Percentiles rank a stretch among this genome's conserved stretches.
Evolutionary conservation across 352 stramenopile genomes (phyloP).

Genomic region (Phytophthora brassicae): DNA sequence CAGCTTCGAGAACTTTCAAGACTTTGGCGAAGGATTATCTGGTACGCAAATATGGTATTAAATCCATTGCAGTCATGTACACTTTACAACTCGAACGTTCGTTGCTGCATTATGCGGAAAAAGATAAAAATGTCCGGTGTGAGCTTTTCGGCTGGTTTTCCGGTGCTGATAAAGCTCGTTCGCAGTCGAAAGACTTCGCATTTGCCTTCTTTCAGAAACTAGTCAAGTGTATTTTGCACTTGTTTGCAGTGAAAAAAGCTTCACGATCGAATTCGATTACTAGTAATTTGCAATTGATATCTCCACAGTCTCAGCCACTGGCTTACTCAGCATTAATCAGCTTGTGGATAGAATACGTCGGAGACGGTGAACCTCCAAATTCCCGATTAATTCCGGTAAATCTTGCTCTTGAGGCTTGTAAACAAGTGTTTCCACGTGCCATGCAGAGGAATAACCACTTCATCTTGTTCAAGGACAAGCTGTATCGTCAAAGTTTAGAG

Average conservation of each 20-base stretch:
- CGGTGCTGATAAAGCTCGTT: slow-evolving; percentile 46
- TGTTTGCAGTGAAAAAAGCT: slow-evolving; percentile 39
- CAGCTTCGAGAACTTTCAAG: slow-evolving; percentile 45
- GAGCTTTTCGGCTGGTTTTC: slow-evolving; percentile 74
- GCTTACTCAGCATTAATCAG: slow-evolving; percentile 48
- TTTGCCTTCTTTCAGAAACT: slow-evolving; percentile 65
- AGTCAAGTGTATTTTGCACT: slow-evolving; percentile 44
- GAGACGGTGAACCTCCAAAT: slow-evolving; percentile 48
- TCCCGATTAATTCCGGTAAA: slow-evolving; percentile 19
- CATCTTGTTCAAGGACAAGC: slow-evolving; percentile 33
- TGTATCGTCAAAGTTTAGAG: slow-evolving; percentile 43
- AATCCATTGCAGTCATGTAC: slow-evolving; percentile 72
- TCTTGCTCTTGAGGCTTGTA: slow-evolving; percentile 49
- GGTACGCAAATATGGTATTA: slow-evolving; percentile 71
- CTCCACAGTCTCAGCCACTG: slow-evolving; percentile 20
- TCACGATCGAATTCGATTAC: slow-evolving; percentile 16
- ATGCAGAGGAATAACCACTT: slow-evolving; percentile 46
- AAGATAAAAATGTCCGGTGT: slow-evolving; percentile 47
- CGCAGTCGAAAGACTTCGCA: slow-evolving; percentile 49
- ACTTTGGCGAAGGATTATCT: slow-evolving; percentile 63
- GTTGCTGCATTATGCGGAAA: slow-evolving; percentile 51
- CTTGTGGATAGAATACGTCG: slow-evolving; percentile 64
- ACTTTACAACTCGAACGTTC: slow-evolving; percentile 69
- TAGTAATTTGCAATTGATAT: neutral
- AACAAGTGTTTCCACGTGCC: slow-evolving; percentile 36